A percentile compares a stretch with the other conserved stretches of the same genome.
phyloP scores from a whole-genome alignment of 2,329 filamentous ascomycete species.

The Diaporthe aspalathi region DNA sequence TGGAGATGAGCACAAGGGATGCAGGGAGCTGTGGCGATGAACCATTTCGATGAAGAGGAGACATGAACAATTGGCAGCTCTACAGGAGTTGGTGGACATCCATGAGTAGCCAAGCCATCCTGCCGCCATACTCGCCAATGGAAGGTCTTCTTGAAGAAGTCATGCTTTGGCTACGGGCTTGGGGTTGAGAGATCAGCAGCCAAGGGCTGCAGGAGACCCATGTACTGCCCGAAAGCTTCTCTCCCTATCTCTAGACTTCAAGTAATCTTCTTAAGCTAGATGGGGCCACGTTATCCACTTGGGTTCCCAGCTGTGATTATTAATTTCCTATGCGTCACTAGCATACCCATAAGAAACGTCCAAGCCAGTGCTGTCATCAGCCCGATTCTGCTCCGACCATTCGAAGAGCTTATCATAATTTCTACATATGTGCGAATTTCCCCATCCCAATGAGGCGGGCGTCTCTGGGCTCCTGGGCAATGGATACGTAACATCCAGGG shows the following conservation, averaged over 20 bases:
- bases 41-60: background rate
- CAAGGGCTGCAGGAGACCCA: background rate
- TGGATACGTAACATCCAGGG: slow-evolving; percentile 8
- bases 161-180: background rate
- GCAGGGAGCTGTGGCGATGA: too few relatives aligned
- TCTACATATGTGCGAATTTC: slow-evolving; percentile 7
- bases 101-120: background rate
- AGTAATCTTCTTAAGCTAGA: background rate
- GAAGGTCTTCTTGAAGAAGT: too few relatives aligned
- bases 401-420: slow-evolving; percentile 21
- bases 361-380: slow-evolving; percentile 4
- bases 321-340: background rate
- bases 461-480: background rate
- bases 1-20: too few relatives aligned
- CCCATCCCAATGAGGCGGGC: background rate
- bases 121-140: background rate
- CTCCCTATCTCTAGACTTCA: too few relatives aligned
- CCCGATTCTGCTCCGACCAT: slow-evolving; percentile 13
- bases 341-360: background rate
- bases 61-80: background rate
- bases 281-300: too few relatives aligned
- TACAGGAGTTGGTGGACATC: background rate
- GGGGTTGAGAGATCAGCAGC: background rate
- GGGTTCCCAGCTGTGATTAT: too few relatives aligned
- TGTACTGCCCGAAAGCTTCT: background rate